phyloP scores from a whole-genome alignment of 2,329 filamentous ascomycete genomes.

The Claviceps humidiphila region DNA sequence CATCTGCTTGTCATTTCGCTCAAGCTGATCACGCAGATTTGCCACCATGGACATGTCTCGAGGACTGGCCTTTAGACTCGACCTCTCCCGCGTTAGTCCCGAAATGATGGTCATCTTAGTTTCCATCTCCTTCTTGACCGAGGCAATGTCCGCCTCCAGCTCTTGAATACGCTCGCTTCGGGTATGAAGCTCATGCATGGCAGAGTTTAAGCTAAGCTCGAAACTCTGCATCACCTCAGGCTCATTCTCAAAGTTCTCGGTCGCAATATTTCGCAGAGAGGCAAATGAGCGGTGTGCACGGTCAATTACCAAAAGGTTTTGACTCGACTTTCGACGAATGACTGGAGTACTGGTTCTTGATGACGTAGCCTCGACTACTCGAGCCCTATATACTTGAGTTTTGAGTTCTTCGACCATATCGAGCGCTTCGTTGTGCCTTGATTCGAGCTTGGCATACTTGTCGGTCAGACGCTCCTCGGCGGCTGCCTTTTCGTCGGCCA shows the following conservation, averaged over 20 bases:
- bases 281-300: slow-evolving; percentile 85
- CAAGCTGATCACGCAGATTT: slow-evolving; percentile 74
- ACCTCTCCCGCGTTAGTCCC: slow-evolving; percentile 82
- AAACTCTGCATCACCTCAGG: slow-evolving; percentile 86
- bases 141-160: slow-evolving; percentile 71
- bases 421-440: slow-evolving; percentile 67
- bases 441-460: slow-evolving; percentile 72
- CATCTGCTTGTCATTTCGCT: slow-evolving; percentile 74
- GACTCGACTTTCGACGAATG: slow-evolving; percentile 85
- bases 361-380: slow-evolving; percentile 45
- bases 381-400: slow-evolving; percentile 69
- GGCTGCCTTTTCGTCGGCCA: slow-evolving; percentile 65
- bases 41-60: slow-evolving; percentile 88
- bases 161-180: slow-evolving; percentile 83
- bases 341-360: slow-evolving; percentile 56
- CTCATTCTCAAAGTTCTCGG: slow-evolving; percentile 69
- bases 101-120: slow-evolving; percentile 92
- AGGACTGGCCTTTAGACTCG: slow-evolving; percentile 70
- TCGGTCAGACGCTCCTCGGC: slow-evolving; percentile 59
- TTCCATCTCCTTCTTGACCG: slow-evolving; percentile 91
- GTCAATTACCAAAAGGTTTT: slow-evolving; percentile 76
- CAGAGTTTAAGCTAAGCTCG: slow-evolving; percentile 78
- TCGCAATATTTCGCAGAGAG: slow-evolving; percentile 74
- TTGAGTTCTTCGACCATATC: slow-evolving; percentile 86
- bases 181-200: slow-evolving; percentile 81